Evolutionary conservation across 208 protist genomes (phyloP).

Genomic region (Kentomonas sorsogonicus): DNA sequence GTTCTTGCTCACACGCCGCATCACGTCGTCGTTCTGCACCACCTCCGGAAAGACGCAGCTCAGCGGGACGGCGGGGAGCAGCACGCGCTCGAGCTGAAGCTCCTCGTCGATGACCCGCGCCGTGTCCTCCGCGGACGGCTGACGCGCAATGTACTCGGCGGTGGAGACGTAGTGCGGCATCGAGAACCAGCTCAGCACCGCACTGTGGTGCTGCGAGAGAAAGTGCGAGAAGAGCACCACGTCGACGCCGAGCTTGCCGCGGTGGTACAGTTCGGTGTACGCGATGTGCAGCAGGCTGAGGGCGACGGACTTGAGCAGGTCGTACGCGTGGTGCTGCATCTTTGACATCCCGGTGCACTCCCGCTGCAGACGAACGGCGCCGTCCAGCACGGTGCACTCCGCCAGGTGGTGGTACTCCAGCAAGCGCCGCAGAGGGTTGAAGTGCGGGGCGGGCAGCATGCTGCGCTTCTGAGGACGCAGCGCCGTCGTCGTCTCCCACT

Average conservation of each 20-base stretch:
- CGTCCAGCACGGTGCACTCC: constrained; percentile 31
- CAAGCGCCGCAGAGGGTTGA: constrained; percentile 65
- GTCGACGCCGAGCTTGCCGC: constrained; percentile 14
- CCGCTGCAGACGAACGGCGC: constrained; percentile 41
- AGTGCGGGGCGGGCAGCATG: constrained; percentile 31
- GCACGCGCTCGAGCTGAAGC: not conserved
- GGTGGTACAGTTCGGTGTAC: constrained; percentile 70
- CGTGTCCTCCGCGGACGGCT: not conserved
- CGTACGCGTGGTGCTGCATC: constrained; percentile 72
- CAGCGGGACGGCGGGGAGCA: not conserved
- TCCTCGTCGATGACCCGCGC: not conserved
- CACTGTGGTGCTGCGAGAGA: constrained; percentile 32
- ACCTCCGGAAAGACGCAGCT: not conserved
- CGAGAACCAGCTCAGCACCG: constrained; percentile 51
- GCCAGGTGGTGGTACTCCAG: constrained; percentile 47
- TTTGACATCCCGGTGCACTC: constrained; percentile 64
- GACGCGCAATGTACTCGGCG: not conserved
- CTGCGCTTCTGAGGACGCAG: constrained; percentile 39
- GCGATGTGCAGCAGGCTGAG: constrained; percentile 70
- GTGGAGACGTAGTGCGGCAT: constrained; percentile 50
- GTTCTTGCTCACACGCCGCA: no score
- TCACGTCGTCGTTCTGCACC: no score
- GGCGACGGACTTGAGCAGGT: constrained; percentile 55
- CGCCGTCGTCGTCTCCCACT: constrained; percentile 57
- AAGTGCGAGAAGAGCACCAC: constrained; percentile 42